A percentile compares a stretch with the other conserved stretches of the same genome.
Conservation (phyloP, 257 asterid genomes). For the Primulina huaijiensis region DNA sequence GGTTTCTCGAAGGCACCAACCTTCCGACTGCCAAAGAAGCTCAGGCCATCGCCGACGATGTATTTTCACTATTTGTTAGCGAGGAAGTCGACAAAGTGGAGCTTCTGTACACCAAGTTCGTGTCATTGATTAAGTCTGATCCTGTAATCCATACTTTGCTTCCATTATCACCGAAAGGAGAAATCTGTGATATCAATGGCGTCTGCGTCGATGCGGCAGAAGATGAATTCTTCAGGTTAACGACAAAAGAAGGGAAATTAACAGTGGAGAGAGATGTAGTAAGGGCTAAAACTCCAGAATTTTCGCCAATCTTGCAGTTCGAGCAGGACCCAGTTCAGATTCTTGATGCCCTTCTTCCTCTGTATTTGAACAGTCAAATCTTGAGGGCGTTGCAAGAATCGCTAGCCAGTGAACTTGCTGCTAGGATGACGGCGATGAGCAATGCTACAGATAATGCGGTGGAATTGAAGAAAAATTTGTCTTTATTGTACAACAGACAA, state of each 20-base stretch:
- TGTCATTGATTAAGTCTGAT: slow-evolving; percentile 72
- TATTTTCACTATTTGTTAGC: slow-evolving; percentile 69
- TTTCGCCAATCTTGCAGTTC: slow-evolving; percentile 79
- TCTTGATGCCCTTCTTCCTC: slow-evolving; percentile 83
- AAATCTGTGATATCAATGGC: slow-evolving; percentile 80
- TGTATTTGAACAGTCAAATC: slow-evolving; percentile 83
- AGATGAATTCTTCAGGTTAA: slow-evolving; percentile 80
- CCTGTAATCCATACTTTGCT: slow-evolving; percentile 86
- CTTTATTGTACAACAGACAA: slow-evolving; percentile 62
- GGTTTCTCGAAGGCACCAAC: slow-evolving; percentile 50
- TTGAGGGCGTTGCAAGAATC: slow-evolving; percentile 85
- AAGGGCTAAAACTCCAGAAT: slow-evolving; percentile 57
- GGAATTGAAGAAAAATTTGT: slow-evolving; percentile 61
- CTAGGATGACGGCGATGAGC: slow-evolving; percentile 95
- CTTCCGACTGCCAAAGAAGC: slow-evolving; percentile 95
- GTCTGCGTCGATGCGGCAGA: slow-evolving; percentile 81
- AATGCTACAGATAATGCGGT: slow-evolving; percentile 69
- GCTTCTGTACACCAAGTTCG: slow-evolving; percentile 85
- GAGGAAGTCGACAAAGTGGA: slow-evolving; percentile 93
- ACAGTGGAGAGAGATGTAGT: slow-evolving; percentile 73
- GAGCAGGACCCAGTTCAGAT: slow-evolving; percentile 94
- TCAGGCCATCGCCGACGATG: slow-evolving; percentile 84
- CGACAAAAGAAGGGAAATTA: slow-evolving; percentile 80
- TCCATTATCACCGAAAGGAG: slow-evolving; percentile 92
- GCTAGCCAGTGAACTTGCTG: slow-evolving; percentile 84